Evolutionary conservation across 106 monocot genomes (phyloP).

Genomic region (Phalaenopsis equestris): DNA sequence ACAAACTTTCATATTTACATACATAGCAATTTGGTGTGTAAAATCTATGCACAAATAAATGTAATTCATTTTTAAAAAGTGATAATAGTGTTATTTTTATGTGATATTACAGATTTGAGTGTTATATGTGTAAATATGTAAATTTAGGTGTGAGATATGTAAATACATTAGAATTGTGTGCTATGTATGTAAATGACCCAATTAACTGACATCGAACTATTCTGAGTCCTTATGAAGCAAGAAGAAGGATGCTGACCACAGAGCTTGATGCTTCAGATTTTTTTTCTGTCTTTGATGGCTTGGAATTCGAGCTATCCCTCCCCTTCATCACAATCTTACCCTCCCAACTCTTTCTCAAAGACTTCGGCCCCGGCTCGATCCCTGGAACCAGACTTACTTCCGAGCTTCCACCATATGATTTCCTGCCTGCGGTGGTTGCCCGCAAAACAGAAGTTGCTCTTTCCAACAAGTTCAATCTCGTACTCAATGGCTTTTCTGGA

Average conservation of each 20-base stretch:
- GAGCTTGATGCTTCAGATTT: constrained; percentile 25
- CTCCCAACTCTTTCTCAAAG: constrained; percentile 65
- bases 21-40: no score
- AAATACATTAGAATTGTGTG: no score
- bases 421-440: constrained; percentile 32
- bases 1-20: no score
- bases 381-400: constrained; percentile 18
- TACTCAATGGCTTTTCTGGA: constrained; percentile 20
- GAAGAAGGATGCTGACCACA: constrained; percentile 38
- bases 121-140: no score
- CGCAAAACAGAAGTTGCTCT: constrained; percentile 45
- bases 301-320: constrained; percentile 22
- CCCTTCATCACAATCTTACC: constrained; percentile 30
- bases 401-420: constrained; percentile 21
- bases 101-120: no score
- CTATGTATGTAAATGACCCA: no score
- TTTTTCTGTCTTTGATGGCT: constrained; percentile 23
- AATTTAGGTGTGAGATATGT: no score
- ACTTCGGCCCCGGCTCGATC: constrained; percentile 31
- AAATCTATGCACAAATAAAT: no score
- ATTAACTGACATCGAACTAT: no score
- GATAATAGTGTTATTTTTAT: no score
- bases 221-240: no score
- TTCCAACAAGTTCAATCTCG: constrained; percentile 47
- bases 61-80: no score